A percentile compares a stretch with the other conserved stretches of the same genome.
phyloP scores from a whole-genome alignment of 1,284 basidiomycete species.

The Sphaerobolus stellatus region DNA sequence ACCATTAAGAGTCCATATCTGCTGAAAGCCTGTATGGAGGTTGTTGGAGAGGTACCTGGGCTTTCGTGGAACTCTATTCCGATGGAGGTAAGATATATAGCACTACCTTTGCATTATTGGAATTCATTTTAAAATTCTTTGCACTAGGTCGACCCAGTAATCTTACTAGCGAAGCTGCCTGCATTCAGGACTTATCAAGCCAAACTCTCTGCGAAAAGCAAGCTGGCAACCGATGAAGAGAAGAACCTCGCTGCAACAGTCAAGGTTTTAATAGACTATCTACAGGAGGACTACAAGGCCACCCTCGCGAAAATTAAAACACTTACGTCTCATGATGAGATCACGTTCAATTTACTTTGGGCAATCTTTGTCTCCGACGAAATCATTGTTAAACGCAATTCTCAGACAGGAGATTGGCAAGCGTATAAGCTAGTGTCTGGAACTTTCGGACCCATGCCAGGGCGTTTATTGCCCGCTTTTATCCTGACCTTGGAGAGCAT shows the following conservation, averaged over 20 bases:
- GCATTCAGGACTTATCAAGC: constrained; percentile 45
- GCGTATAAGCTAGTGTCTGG: constrained; percentile 44
- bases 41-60: constrained; percentile 50
- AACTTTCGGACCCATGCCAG: constrained; percentile 27
- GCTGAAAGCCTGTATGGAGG: constrained; percentile 51
- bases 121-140: not conserved
- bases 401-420: constrained; percentile 51
- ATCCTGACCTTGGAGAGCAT: constrained; percentile 47
- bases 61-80: constrained; percentile 57
- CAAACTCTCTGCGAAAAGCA: constrained; percentile 36
- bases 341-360: constrained; percentile 54
- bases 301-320: constrained; percentile 46
- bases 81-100: constrained; percentile 42
- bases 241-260: constrained; percentile 41
- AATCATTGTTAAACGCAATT: constrained; percentile 48
- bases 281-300: constrained; percentile 47
- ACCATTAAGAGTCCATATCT: constrained; percentile 59
- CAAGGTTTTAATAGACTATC: constrained; percentile 44
- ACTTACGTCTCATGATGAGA: constrained; percentile 51
- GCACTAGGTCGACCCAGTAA: constrained; percentile 53
- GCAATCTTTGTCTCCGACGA: constrained; percentile 51
- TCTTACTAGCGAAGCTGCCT: constrained; percentile 51
- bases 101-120: not conserved
- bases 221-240: constrained; percentile 38
- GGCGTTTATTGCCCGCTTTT: constrained; percentile 30